Percentiles rank a stretch among this genome's conserved stretches.
Conservation (phyloP, 2,329 filamentous ascomycete genomes). For the Biscogniauxia mediterranea region DNA sequence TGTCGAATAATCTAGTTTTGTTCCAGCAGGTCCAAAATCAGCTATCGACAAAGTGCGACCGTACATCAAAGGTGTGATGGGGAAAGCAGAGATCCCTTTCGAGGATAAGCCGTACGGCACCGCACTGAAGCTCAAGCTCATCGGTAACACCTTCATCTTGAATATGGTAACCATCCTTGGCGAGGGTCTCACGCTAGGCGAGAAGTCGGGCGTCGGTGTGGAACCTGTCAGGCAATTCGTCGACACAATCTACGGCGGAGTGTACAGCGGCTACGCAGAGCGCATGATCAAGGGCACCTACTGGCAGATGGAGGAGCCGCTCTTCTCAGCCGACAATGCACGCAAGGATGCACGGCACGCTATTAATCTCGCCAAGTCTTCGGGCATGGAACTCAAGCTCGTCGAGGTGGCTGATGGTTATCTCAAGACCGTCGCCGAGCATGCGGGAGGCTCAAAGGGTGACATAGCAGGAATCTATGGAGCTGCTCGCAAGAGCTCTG, state of each 20-base stretch:
- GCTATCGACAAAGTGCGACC: conserved; percentile 61
- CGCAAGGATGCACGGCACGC: conserved; percentile 81
- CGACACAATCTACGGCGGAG: conserved; percentile 70
- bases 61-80: conserved; percentile 66
- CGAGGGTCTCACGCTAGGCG: conserved; percentile 75
- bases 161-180: conserved; percentile 79
- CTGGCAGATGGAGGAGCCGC: conserved; percentile 70
- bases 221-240: conserved; percentile 70
- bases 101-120: conserved; percentile 39
- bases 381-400: conserved; percentile 62
- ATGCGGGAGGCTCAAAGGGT: conserved; percentile 63
- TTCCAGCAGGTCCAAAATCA: conserved; percentile 59
- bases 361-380: conserved; percentile 59
- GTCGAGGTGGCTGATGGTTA: conserved; percentile 68
- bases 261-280: conserved; percentile 71
- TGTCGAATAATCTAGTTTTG: conserved; percentile 40
- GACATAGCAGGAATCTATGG: conserved; percentile 86
- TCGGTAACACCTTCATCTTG: conserved; percentile 84
- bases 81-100: conserved; percentile 53
- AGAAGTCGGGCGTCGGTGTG: conserved; percentile 74
- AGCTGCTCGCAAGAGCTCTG: conserved; percentile 69
- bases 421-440: conserved; percentile 65
- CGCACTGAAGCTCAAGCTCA: conserved; percentile 71
- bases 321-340: conserved; percentile 80
- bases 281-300: conserved; percentile 77